Evolutionary conservation across 345 rosid species (phyloP).

Genomic region (Sonneratia alba): DNA sequence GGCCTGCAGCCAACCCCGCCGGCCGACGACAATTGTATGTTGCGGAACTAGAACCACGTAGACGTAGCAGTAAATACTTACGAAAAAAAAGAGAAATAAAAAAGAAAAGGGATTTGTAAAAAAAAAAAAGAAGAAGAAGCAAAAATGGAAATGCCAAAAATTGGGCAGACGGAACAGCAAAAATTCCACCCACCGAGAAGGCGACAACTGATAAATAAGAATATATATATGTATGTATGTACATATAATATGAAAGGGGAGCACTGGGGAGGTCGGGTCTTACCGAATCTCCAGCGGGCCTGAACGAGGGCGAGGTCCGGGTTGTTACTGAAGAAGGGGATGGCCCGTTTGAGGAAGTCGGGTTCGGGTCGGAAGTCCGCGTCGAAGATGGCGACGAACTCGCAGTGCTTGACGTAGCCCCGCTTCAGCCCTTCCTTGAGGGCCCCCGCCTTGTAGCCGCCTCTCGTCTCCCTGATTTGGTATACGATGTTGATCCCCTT

Average conservation of each 20-base stretch:
- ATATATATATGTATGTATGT: too few relatives aligned
- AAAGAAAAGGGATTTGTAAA: not conserved
- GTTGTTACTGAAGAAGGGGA: slow-evolving; percentile 61
- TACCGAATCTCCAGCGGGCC: slow-evolving; percentile 98
- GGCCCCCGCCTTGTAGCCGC: slow-evolving; percentile 96
- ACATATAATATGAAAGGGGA: too few relatives aligned
- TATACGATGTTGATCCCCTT: slow-evolving; percentile 84
- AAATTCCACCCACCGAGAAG: too few relatives aligned
- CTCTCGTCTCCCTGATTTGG: slow-evolving; percentile 86
- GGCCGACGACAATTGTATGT: not conserved
- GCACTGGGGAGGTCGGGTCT: not conserved
- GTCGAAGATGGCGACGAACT: slow-evolving; percentile 82
- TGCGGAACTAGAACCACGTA: not conserved
- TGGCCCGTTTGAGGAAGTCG: slow-evolving; percentile 76
- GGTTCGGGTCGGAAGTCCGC: slow-evolving; percentile 98
- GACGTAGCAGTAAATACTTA: too few relatives aligned
- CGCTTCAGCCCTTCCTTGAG: slow-evolving; percentile 89
- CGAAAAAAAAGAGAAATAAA: too few relatives aligned
- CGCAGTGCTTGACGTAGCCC: slow-evolving; percentile 91
- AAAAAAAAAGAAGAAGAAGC: too few relatives aligned
- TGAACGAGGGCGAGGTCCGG: slow-evolving; percentile 90
- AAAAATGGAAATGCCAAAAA: not conserved
- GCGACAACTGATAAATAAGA: too few relatives aligned
- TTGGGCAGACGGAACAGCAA: not conserved
- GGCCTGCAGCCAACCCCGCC: slow-evolving; percentile 1